Evolutionary conservation across 768 basidiomycete species (phyloP).

Genomic region (Kwoniella sp.): DNA sequence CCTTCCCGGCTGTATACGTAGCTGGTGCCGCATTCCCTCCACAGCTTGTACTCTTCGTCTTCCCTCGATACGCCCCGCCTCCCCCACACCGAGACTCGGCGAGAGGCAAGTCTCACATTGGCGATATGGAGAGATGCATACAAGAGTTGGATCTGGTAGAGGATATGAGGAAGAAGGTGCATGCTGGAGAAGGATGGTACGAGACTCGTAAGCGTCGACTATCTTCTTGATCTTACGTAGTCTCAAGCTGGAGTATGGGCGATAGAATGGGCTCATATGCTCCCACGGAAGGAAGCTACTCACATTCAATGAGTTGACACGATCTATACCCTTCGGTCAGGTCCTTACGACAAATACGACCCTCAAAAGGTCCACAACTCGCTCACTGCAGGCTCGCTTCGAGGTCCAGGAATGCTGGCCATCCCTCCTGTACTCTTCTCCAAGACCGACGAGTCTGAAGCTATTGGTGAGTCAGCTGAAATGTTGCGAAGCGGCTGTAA

Average conservation of each 20-base stretch:
- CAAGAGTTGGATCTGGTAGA: conserved; percentile 67
- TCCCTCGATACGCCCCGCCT: conserved; percentile 74
- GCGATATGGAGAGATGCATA: conserved; percentile 67
- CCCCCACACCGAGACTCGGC: conserved; percentile 66
- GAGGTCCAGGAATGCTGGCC: conserved; percentile 83
- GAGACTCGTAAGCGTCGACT: conserved; percentile 56
- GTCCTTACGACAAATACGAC: conserved; percentile 72
- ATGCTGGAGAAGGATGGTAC: conserved; percentile 51
- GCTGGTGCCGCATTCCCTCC: conserved; percentile 51
- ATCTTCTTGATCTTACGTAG: too few species aligned
- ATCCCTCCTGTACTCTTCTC: conserved; percentile 75
- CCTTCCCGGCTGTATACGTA: conserved; percentile 48
- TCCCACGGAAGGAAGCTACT: too few species aligned
- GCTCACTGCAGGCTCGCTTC: conserved; percentile 78
- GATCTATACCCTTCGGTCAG: conserved; percentile 25
- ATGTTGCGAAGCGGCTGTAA: too few species aligned
- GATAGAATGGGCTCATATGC: too few species aligned
- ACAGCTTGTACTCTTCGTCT: conserved; percentile 61
- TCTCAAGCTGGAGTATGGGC: too few species aligned
- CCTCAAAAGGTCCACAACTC: conserved; percentile 77
- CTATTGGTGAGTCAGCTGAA: conserved; percentile 54
- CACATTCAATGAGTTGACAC: not conserved
- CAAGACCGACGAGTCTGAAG: conserved; percentile 73
- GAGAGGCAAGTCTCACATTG: conserved; percentile 64
- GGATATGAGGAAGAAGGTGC: conserved; percentile 58